Evolutionary conservation across 768 basidiomycete species (phyloP).

Genomic region (Mycena belliarum): DNA sequence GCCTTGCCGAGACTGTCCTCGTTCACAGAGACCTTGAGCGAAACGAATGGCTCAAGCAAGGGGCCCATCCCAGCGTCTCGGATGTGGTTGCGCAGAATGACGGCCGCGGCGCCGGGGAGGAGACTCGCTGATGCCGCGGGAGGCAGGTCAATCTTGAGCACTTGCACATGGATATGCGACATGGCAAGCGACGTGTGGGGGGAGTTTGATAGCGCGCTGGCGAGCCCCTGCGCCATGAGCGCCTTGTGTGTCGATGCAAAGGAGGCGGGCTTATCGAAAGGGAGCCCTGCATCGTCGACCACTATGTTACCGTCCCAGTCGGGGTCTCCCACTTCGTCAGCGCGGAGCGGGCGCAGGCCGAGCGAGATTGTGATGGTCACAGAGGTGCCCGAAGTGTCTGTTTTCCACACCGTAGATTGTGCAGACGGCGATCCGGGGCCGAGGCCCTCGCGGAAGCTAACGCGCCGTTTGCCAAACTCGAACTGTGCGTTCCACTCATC

Average conservation of each 20-base stretch:
- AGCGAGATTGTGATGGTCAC: constrained; percentile 54
- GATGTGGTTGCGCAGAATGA: constrained; percentile 63
- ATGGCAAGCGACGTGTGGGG: constrained; percentile 75
- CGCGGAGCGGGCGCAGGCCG: constrained; percentile 52
- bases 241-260: constrained; percentile 45
- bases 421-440: constrained; percentile 33
- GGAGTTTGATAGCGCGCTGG: constrained; percentile 73
- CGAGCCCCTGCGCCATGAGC: constrained; percentile 67
- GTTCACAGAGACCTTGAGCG: constrained; percentile 64
- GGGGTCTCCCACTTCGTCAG: constrained; percentile 62
- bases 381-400: constrained; percentile 61
- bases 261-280: constrained; percentile 53
- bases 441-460: constrained; percentile 75
- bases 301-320: constrained; percentile 81
- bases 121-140: constrained; percentile 46
- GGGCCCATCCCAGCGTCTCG: constrained; percentile 67
- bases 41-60: constrained; percentile 77
- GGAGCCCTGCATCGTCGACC: constrained; percentile 51
- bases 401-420: constrained; percentile 54
- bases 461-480: constrained; percentile 74
- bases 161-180: constrained; percentile 60
- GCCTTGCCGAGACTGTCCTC: constrained; percentile 74
- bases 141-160: constrained; percentile 47
- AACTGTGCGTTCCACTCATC: constrained; percentile 81
- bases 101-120: constrained; percentile 65